Evolutionary conservation across 768 basidiomycete species (phyloP).

Genomic region (Pleurotus pulmonarius): DNA sequence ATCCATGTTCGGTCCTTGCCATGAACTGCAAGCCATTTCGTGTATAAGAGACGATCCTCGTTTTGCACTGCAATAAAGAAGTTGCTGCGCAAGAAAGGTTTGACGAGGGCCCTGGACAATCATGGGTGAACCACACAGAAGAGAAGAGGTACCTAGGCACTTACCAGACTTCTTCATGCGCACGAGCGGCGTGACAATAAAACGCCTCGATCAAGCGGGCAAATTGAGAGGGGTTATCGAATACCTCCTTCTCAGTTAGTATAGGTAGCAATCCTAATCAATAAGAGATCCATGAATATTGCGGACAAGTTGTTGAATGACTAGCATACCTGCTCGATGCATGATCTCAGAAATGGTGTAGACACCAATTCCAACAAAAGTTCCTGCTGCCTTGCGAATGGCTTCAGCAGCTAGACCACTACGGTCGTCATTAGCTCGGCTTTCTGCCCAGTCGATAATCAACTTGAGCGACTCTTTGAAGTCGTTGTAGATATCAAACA

Average conservation of each 20-base stretch:
- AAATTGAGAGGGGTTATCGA: slow-evolving; percentile 8
- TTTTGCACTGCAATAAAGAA: slow-evolving; percentile 5
- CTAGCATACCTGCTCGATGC: not conserved
- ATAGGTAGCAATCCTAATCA: slow-evolving; percentile 5
- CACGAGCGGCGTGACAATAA: not conserved
- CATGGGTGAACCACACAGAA: not conserved
- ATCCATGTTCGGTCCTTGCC: slow-evolving; percentile 4
- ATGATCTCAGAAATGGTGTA: slow-evolving; percentile 6
- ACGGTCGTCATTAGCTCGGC: not conserved
- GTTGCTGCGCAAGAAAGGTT: not conserved
- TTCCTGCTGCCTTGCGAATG: slow-evolving; percentile 1
- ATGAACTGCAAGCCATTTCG: slow-evolving; percentile 8
- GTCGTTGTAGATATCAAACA: not conserved
- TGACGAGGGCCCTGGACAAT: not conserved
- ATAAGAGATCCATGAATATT: not conserved
- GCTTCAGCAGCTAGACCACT: slow-evolving; percentile 4
- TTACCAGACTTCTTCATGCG: not conserved
- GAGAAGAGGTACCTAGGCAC: not conserved
- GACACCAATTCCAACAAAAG: slow-evolving; percentile 8
- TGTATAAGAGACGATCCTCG: slow-evolving; percentile 8
- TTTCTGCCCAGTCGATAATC: slow-evolving; percentile 6
- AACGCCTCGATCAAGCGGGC: slow-evolving; percentile 6
- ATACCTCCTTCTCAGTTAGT: slow-evolving; percentile 8
- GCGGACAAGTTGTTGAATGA: not conserved
- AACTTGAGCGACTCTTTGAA: not conserved